Base-by-base conservation (phyloP, 108 stramenopile species). In the Nitzschia inconspicua region DNA sequence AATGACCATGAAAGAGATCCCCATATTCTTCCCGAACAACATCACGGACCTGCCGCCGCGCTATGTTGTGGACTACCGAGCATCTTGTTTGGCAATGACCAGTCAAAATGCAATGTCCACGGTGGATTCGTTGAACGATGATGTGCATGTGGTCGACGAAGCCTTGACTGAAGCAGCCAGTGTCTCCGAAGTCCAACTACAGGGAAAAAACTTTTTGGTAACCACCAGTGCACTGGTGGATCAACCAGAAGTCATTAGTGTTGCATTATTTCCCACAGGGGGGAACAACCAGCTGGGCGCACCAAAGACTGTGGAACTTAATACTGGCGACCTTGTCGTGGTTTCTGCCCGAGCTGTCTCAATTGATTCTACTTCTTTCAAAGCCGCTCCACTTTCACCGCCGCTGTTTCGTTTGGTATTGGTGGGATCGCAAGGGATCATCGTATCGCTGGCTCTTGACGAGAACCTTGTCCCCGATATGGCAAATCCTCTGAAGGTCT, bases 141-240 rank as follows among this genome's bases (percentile, higher is more conserved):
- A 65, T 35, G 61, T 20, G 35, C 14, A 35, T 24, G 36, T 44
- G 13, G 1, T 66, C 40, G 69, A 66, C 30, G 69, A 70, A 20
- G 48, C 64, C 3, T 36, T 66, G 28, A 43, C 37, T 28, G 76
- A 69, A 37, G 50, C 76, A 4, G 76, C 76, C 16, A 70, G 69
- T 43, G 43, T 71, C 16, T 77, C 76, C 5, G 24, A 28, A 19
- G 37, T 69, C 2, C 10, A n/a, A 14, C 8, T 72, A 4, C 20
- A 41, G 32, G 50, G 63, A 30, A 44, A 48, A 22, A 36, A 54
- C 27, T 48, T 49, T 16, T 16, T 69, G 13, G 44, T 76, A 43
- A 66, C 74, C 18, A 76, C 76, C 3, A 62, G 48, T 44, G 66
- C 62, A 23, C 51, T 59, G 22, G 14, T 62, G n/a, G 59, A 63